Evolutionary conservation across 495 filamentous ascomycete genomes (phyloP).

Genomic region (Podospora comata): DNA sequence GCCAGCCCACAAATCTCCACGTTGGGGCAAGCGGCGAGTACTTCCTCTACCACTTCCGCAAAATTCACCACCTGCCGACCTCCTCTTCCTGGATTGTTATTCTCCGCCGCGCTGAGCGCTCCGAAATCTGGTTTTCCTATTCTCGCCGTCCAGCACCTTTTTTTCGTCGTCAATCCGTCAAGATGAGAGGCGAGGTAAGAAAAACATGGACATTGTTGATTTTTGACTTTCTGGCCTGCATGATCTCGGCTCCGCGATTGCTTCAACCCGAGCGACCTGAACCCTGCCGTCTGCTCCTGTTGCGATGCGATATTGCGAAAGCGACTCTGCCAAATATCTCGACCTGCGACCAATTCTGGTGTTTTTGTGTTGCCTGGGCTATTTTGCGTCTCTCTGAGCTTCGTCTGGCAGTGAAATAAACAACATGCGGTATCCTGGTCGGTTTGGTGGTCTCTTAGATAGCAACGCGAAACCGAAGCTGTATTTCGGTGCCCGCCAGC

Average conservation of each 20-base stretch:
- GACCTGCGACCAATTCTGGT: background rate
- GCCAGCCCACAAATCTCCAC: slow-evolving; percentile 13
- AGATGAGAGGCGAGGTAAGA: slow-evolving; percentile 55
- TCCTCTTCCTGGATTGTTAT: slow-evolving; percentile 16
- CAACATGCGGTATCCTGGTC: background rate
- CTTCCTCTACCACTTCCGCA: slow-evolving; percentile 8
- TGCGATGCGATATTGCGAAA: background rate
- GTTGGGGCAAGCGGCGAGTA: slow-evolving; percentile 1
- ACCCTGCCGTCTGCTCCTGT: background rate
- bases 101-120: slow-evolving; percentile 28
- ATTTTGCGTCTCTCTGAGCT: background rate
- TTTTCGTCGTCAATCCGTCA: slow-evolving; percentile 29
- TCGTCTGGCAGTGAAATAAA: background rate
- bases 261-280: slow-evolving; percentile 7
- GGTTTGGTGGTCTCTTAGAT: background rate
- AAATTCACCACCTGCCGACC: slow-evolving; percentile 11
- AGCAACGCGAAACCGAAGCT: background rate
- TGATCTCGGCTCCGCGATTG: slow-evolving; percentile 4
- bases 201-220: slow-evolving; percentile 7
- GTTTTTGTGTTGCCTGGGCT: background rate
- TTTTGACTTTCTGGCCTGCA: background rate
- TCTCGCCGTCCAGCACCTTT: slow-evolving; percentile 14
- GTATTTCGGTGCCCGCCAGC: background rate
- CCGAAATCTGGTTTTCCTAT: slow-evolving; percentile 9
- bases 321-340: background rate